Percentiles rank a stretch among this genome's conserved stretches.
Evolutionary conservation across 208 protist species (phyloP).

Genomic region (Herpetomonas samuelpessoai): DNA sequence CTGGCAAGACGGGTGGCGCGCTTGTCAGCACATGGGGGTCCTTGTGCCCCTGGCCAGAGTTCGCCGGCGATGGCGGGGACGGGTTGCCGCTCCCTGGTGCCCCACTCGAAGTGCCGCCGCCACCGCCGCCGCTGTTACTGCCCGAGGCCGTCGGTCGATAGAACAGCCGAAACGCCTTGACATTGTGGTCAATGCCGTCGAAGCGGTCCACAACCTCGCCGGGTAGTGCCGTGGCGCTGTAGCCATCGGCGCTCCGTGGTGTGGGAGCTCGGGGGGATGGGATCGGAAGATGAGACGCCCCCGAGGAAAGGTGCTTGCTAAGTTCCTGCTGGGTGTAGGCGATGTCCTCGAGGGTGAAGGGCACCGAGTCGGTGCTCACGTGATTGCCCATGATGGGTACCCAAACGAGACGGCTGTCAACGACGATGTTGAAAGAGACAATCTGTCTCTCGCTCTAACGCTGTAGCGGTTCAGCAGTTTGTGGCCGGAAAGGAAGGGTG

Average conservation of each 20-base stretch:
- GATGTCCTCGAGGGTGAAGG: conserved; percentile 47
- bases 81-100: neutral
- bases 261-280: neutral
- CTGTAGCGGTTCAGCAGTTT: no score
- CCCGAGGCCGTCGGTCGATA: neutral
- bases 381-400: conserved; percentile 49
- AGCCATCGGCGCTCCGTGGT: neutral
- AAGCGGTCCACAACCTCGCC: conserved; percentile 18
- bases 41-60: neutral
- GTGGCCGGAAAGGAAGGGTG: no score
- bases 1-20: neutral
- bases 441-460: no score
- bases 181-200: conserved; percentile 35
- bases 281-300: neutral
- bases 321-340: conserved; percentile 13
- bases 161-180: conserved; percentile 41
- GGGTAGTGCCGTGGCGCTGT: conserved; percentile 11
- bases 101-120: neutral
- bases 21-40: neutral
- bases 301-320: neutral
- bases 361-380: conserved; percentile 41
- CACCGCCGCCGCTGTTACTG: neutral
- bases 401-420: no score
- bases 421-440: no score
- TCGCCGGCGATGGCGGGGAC: neutral